A percentile compares a stretch with the other conserved stretches of the same genome.
Conservation (phyloP, 768 basidiomycete genomes). For the Suillus weaverae region DNA sequence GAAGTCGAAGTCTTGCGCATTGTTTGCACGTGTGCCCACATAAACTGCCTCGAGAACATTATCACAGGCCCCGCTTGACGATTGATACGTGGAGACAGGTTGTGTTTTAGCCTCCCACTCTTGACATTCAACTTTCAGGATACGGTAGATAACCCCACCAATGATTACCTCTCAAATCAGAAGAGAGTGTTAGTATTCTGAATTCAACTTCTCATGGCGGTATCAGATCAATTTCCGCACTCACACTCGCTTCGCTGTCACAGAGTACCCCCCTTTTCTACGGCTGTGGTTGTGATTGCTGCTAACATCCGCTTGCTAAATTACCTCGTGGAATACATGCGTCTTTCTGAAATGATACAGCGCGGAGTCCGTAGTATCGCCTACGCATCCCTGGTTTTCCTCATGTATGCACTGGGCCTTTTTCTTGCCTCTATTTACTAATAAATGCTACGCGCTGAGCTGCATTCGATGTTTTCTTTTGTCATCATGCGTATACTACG, state of each 20-base stretch:
- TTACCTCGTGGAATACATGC: constrained; percentile 6
- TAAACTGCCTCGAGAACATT: not conserved
- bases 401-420: not conserved
- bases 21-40: constrained; percentile 2
- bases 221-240: constrained; percentile 5
- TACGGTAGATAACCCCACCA: too few species aligned
- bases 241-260: constrained; percentile 1
- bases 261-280: not conserved
- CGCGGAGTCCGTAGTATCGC: constrained; percentile 1
- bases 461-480: not conserved
- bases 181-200: not conserved
- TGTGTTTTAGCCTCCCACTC: not conserved
- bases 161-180: not conserved
- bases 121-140: not conserved
- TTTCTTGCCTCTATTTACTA: not conserved
- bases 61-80: not conserved
- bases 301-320: not conserved
- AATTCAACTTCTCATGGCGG: not conserved
- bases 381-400: constrained; percentile 1
- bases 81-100: not conserved
- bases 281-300: constrained; percentile 1
- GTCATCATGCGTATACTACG: not conserved
- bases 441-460: not conserved
- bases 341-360: not conserved
- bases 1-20: constrained; percentile 3